A percentile compares a stretch with the other conserved stretches of the same genome.
Conservation (phyloP, 2,329 filamentous ascomycete genomes). For the Sclerotinia trifoliorum region DNA sequence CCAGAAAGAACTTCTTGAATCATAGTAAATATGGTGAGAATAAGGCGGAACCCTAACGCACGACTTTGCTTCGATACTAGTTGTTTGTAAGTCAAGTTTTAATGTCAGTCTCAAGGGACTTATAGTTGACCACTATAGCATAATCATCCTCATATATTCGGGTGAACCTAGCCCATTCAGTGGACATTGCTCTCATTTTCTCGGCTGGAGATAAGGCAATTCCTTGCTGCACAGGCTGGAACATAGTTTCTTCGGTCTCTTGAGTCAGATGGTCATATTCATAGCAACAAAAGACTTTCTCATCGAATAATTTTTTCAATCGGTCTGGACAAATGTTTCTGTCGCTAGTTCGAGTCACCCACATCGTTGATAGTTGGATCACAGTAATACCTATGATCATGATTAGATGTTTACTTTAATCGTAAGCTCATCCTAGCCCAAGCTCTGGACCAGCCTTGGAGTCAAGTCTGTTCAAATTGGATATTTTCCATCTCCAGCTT, state of each 20-base stretch:
- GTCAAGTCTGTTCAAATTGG: no score
- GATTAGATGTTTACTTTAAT: background rate
- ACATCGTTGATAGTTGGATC: slow-evolving; percentile 34
- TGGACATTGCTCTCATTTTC: slow-evolving; percentile 47
- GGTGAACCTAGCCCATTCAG: slow-evolving; percentile 47
- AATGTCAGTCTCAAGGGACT: slow-evolving; percentile 23
- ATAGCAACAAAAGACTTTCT: slow-evolving; percentile 45
- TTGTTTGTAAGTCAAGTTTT: background rate
- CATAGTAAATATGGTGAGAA: slow-evolving; percentile 42
- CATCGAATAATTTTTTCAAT: slow-evolving; percentile 42
- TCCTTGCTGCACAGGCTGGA: slow-evolving; percentile 49
- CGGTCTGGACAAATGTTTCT: slow-evolving; percentile 41
- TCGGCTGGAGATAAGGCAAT: slow-evolving; percentile 47
- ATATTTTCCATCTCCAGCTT: background rate
- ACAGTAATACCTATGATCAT: slow-evolving; percentile 34
- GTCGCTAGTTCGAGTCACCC: slow-evolving; percentile 28
- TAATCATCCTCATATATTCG: slow-evolving; percentile 47
- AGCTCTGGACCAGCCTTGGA: background rate
- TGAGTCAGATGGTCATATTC: slow-evolving; percentile 44
- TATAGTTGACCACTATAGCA: slow-evolving; percentile 41
- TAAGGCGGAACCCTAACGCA: slow-evolving; percentile 40
- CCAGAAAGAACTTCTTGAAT: slow-evolving; percentile 37
- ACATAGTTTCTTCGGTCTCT: slow-evolving; percentile 49
- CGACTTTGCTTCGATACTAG: slow-evolving; percentile 40
- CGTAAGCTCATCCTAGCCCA: background rate